phyloP scores from a whole-genome alignment of 1,284 basidiomycete genomes.

The Apiotrichum mycotoxinovorans region DNA sequence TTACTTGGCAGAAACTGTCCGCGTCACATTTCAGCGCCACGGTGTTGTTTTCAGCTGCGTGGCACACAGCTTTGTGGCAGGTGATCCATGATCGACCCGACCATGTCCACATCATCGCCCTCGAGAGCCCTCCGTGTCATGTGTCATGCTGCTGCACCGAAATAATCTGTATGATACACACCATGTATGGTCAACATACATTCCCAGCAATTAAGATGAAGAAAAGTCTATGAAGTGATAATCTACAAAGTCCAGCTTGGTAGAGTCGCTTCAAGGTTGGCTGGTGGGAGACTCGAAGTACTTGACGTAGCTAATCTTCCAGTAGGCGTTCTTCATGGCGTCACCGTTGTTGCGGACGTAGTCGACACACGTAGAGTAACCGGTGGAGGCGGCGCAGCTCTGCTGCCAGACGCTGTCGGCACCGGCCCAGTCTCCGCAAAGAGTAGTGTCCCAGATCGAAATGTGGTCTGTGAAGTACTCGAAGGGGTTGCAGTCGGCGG shows the following conservation, averaged over 20 bases:
- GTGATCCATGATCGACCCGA: too few relatives aligned
- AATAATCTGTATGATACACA: not conserved
- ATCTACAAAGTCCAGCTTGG: slow-evolving; percentile 4
- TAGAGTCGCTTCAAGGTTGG: not conserved
- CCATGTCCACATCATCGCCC: too few relatives aligned
- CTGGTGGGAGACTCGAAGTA: slow-evolving; percentile 16
- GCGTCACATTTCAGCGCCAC: too few relatives aligned
- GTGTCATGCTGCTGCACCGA: too few relatives aligned
- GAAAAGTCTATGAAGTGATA: not conserved
- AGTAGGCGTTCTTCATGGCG: slow-evolving; percentile 73
- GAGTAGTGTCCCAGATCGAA: slow-evolving; percentile 28
- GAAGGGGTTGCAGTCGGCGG: slow-evolving; percentile 65
- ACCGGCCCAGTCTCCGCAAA: slow-evolving; percentile 82
- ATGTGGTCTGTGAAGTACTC: slow-evolving; percentile 78
- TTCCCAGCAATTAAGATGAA: not conserved
- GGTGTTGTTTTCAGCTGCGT: too few relatives aligned
- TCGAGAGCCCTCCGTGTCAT: too few relatives aligned
- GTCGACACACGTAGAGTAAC: slow-evolving; percentile 68
- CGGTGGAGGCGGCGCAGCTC: slow-evolving; percentile 70
- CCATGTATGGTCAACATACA: not conserved
- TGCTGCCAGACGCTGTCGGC: slow-evolving; percentile 60
- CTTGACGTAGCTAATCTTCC: slow-evolving; percentile 50
- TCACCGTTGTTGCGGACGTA: slow-evolving; percentile 69
- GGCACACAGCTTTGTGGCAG: too few relatives aligned
- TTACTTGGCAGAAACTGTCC: too few relatives aligned